Conservation (phyloP, 768 basidiomycete species). For the Lactarius deliciosus region DNA sequence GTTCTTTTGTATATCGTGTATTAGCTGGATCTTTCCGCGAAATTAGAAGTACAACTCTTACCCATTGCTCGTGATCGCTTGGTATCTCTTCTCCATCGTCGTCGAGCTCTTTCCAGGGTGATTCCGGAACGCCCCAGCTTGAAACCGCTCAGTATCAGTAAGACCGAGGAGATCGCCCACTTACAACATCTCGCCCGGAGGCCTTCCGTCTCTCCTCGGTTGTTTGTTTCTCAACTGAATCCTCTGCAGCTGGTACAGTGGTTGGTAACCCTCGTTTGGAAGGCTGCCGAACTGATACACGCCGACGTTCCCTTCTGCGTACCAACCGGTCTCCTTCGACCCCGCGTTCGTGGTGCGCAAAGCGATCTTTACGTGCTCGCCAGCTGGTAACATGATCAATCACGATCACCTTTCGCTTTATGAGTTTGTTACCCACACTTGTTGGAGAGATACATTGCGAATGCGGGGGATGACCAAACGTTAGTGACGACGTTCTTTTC, state of each 20-base stretch:
- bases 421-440: slow-evolving; percentile 9
- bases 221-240: slow-evolving; percentile 8
- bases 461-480: slow-evolving; percentile 20
- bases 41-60: neutral
- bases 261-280: slow-evolving; percentile 12
- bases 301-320: slow-evolving; percentile 24
- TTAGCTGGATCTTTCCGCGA: neutral
- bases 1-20: neutral
- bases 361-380: slow-evolving; percentile 22
- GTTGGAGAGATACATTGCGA: slow-evolving; percentile 25
- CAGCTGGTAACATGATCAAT: slow-evolving; percentile 7
- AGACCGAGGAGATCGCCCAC: neutral
- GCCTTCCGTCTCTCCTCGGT: slow-evolving; percentile 23
- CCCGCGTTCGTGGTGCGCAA: slow-evolving; percentile 9
- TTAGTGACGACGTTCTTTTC: slow-evolving; percentile 20
- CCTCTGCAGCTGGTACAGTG: slow-evolving; percentile 15
- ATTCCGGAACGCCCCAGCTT: slow-evolving; percentile 18
- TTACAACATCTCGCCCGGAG: slow-evolving; percentile 18
- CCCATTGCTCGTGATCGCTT: slow-evolving; percentile 11
- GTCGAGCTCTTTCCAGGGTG: slow-evolving; percentile 18
- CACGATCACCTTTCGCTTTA: neutral
- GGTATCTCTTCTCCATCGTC: slow-evolving; percentile 16
- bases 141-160: neutral
- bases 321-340: slow-evolving; percentile 20
- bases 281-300: slow-evolving; percentile 25